Conservation (phyloP, 2,329 filamentous ascomycete species). For the Ophiostoma fasciatum region DNA sequence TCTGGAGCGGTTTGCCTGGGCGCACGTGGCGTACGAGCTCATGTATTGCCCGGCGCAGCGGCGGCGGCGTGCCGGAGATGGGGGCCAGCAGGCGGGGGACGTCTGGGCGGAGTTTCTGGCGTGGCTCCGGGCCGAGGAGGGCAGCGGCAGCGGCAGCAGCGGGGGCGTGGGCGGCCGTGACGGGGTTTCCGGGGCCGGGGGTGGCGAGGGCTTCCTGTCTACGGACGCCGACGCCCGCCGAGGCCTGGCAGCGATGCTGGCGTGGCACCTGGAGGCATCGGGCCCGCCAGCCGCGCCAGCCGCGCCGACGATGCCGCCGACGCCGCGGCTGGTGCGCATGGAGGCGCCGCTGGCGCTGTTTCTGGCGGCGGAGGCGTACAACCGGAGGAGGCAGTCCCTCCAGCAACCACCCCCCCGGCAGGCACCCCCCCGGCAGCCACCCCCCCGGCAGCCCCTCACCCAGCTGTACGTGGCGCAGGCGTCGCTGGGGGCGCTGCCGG, state of each 20-base stretch:
- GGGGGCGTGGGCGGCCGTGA: no score
- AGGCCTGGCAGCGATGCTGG: conserved; percentile 9
- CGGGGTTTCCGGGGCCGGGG: no score
- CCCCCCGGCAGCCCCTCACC: conserved; percentile 7
- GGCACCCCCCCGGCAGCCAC: neutral
- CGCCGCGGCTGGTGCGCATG: conserved; percentile 35
- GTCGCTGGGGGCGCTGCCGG: conserved; percentile 53
- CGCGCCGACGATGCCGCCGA: conserved; percentile 4
- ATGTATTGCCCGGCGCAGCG: conserved; percentile 10
- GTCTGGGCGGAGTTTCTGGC: conserved; percentile 4
- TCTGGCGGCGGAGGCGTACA: conserved; percentile 38
- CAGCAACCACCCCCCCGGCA: neutral
- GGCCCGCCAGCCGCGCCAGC: neutral
- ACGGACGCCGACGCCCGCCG: neutral
- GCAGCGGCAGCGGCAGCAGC: neutral
- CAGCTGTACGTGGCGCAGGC: conserved; percentile 81
- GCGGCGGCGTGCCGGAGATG: neutral
- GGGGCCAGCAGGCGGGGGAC: neutral
- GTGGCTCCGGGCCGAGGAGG: conserved; percentile 6
- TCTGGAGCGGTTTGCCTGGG: conserved; percentile 18
- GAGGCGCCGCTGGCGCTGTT: conserved; percentile 51
- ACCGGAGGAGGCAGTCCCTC: conserved; percentile 12
- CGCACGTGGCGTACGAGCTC: conserved; percentile 25
- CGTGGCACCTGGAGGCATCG: neutral
- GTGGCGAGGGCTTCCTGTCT: no score